Percentiles rank a stretch among this genome's conserved stretches.
phyloP scores from a whole-genome alignment of 306 rosid genomes.

The Citrullus amarus region DNA sequence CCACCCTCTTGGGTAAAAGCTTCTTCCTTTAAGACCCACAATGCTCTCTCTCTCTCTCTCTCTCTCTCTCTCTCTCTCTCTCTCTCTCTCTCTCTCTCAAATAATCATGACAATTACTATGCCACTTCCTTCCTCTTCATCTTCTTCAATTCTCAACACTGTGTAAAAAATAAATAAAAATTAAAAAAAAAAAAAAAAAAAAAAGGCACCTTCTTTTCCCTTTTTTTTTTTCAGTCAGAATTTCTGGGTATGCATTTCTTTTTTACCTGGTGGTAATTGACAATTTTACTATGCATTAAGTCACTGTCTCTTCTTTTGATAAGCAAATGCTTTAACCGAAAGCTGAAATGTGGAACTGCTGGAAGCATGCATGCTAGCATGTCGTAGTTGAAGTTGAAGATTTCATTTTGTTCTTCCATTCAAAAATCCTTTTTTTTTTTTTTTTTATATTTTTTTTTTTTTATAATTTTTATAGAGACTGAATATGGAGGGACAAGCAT shows the following conservation, averaged over 20 bases:
- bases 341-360: constrained; percentile 18
- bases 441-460: neutral
- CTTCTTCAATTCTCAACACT: no score
- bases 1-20: no score
- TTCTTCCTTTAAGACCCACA: no score
- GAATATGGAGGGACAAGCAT: neutral
- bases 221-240: no score
- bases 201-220: no score
- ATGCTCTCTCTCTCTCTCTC: no score
- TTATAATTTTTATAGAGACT: neutral
- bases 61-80: neutral
- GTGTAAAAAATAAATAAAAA: no score
- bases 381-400: constrained; percentile 16
- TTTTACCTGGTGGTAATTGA: neutral
- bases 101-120: neutral
- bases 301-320: constrained; percentile 28
- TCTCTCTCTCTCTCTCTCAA: neutral
- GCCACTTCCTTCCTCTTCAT: no score
- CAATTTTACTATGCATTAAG: neutral
- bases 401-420: constrained; percentile 3
- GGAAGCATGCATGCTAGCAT: constrained; percentile 16
- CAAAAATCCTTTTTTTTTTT: no score
- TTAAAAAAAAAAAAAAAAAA: no score
- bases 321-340: constrained; percentile 8
- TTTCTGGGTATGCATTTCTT: no score